These are phyloP conservation scores for Termitomyces bulborhizus DNA, from an alignment of 768 basidiomycete species.

Conservation along the genomic window DNA sequence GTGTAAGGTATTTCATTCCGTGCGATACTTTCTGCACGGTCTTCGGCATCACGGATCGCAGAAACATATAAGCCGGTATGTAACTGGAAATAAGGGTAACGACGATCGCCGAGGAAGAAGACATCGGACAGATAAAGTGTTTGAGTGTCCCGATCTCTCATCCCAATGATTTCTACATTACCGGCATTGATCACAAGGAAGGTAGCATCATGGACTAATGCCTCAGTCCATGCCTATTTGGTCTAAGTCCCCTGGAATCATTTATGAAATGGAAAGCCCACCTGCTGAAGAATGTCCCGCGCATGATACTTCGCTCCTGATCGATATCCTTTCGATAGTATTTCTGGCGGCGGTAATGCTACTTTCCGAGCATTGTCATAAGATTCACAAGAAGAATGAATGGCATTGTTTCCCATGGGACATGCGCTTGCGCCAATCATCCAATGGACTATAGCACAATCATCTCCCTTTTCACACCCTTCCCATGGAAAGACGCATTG, in stretches of 20 bases:
- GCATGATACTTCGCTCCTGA: background rate
- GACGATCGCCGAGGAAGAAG: too few species aligned
- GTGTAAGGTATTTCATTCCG: too few species aligned
- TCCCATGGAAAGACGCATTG: background rate
- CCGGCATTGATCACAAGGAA: background rate
- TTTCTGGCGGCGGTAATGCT: background rate
- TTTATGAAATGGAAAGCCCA: background rate
- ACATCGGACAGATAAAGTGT: too few species aligned
- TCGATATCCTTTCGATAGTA: background rate
- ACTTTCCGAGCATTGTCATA: background rate
- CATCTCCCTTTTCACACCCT: too few species aligned
- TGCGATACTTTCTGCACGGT: too few species aligned
- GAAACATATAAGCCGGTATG: too few species aligned
- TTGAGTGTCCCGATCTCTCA: too few species aligned
- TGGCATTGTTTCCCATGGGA: background rate
- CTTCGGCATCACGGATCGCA: too few species aligned
- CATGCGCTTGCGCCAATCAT: background rate
- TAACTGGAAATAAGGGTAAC: too few species aligned
- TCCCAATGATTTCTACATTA: too few species aligned
- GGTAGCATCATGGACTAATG: background rate
- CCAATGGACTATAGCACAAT: background rate
- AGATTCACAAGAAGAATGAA: background rate
- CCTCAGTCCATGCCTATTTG: slow-evolving; percentile 1
- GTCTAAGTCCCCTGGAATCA: background rate
- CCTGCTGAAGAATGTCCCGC: slow-evolving; percentile 3